Evolutionary conservation across 495 filamentous ascomycete species (phyloP).

Genomic region (Neurospora sp.): DNA sequence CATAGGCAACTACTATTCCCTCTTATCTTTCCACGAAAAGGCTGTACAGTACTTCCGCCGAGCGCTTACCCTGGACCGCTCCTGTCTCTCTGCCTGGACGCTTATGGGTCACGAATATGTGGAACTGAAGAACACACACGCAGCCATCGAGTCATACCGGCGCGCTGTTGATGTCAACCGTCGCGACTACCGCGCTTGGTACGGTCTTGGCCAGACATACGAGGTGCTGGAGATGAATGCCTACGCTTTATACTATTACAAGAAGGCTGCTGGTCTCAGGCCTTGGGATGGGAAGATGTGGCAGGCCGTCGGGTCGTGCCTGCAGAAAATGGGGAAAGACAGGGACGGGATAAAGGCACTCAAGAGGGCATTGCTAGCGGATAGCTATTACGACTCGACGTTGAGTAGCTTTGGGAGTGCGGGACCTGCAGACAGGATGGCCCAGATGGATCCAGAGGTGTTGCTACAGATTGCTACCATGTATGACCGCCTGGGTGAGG

Average conservation of each 20-base stretch:
- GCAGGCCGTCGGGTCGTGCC: conserved; percentile 88
- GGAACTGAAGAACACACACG: conserved; percentile 98
- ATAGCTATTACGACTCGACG: conserved; percentile 61
- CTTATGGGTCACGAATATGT: conserved; percentile 99
- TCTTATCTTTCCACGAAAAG: conserved; percentile 92
- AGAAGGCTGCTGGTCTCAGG: conserved; percentile 80
- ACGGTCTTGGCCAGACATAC: conserved; percentile 93
- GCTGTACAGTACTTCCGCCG: conserved; percentile 96
- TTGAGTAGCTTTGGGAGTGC: conserved; percentile 37
- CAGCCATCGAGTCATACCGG: conserved; percentile 93
- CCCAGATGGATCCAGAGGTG: conserved; percentile 79
- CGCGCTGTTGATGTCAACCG: conserved; percentile 94
- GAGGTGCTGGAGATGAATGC: conserved; percentile 96
- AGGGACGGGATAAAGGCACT: conserved; percentile 86
- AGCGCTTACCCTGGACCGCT: conserved; percentile 86
- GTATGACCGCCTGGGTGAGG: conserved; percentile 68
- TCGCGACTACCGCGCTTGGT: conserved; percentile 97
- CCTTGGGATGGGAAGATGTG: conserved; percentile 98
- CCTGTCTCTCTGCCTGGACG: conserved; percentile 91
- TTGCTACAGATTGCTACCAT: conserved; percentile 81
- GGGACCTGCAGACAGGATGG: conserved; percentile 22
- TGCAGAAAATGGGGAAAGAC: conserved; percentile 73
- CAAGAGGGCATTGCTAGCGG: conserved; percentile 80
- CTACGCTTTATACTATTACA: conserved; percentile 95
- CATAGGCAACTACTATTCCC: conserved; percentile 92